Evolutionary conservation across 345 rosid species (phyloP), one percentile per base, ranked within the genome.

Genomic region (Populus deltoides): DNA sequence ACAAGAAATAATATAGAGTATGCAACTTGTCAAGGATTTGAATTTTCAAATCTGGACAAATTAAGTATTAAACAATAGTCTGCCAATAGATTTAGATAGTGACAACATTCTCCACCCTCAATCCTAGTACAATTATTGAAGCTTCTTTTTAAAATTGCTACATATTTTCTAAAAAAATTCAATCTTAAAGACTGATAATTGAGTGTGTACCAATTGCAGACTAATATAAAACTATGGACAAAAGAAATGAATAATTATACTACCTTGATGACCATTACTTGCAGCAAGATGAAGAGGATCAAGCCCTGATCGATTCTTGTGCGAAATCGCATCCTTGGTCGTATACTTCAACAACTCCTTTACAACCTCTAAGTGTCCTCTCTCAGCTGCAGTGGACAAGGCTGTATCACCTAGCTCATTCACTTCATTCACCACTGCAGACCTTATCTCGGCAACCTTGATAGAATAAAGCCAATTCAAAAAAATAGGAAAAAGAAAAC

Each of bases 331-430:
- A 47, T 91, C 97, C 77, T 79, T 85, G 31, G 88, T 85, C 0
- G 93, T 88, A 55, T 88, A 87, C 74, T 76, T 84, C 81, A 96
- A 76, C 57, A 96, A 81, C 81, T 92, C 98, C 78, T 85, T 82
- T 47, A 93, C 94, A 39, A 96, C 91, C 79, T 87, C 90, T 27
- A 92, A 68, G 69, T 96, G 93, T 65, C 99, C 99, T 83, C 84
- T 92, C 83, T 90, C 93, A 0, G 99, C 97, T 1, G 99, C 97
- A 6, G 89, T 88, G 67, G 89, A 92, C 68, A 96, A 85, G 0
- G 98, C 94, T 11, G 98, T 93, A 89, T 96, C 98, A 61, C 99
- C 98, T 74, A 96, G 83, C 75, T 93, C 97, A 55, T 96, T 96
- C 81, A 92, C 97, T 81, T 96, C 99, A 68, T 93, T 90, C 71